phyloP scores from a whole-genome alignment of 192 early-diverging fungal species.

The Backusella parvicylindrica region DNA sequence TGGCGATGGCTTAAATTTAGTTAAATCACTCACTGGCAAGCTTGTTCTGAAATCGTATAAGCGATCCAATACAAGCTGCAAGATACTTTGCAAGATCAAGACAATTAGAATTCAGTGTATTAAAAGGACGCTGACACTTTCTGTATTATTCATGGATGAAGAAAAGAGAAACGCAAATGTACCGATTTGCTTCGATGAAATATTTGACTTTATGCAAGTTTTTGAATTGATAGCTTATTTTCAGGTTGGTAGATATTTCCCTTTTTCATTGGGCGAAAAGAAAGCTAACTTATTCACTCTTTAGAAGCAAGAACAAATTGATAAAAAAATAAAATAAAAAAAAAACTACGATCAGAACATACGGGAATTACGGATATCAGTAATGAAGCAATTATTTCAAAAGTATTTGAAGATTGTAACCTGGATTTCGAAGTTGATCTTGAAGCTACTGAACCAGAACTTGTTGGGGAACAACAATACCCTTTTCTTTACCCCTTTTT shows the following conservation, averaged over 20 bases:
- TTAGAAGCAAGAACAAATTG: neutral
- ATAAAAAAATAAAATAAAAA: no score
- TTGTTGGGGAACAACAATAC: neutral
- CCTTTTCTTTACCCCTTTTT: neutral
- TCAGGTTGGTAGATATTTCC: conserved; percentile 2
- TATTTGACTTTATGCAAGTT: conserved; percentile 7
- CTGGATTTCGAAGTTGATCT: conserved; percentile 1
- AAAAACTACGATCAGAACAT: neutral
- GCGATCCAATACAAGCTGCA: no score
- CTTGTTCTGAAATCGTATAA: no score
- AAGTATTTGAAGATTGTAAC: conserved; percentile 1
- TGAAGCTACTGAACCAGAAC: conserved; percentile 2
- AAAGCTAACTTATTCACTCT: conserved; percentile 5
- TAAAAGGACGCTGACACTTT: no score
- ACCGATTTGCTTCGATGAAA: conserved; percentile 1
- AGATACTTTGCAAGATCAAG: no score
- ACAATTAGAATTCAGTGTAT: no score
- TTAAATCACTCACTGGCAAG: no score
- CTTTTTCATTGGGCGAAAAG: conserved; percentile 3
- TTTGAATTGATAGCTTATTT: conserved; percentile 1
- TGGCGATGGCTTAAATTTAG: no score
- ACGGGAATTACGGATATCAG: neutral
- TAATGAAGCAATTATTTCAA: neutral
- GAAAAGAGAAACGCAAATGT: conserved; percentile 3
- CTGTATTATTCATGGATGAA: no score